These are phyloP conservation scores for Inonotus hispidus DNA, from an alignment of 1,284 basidiomycete species.

Conservation along the genomic window DNA sequence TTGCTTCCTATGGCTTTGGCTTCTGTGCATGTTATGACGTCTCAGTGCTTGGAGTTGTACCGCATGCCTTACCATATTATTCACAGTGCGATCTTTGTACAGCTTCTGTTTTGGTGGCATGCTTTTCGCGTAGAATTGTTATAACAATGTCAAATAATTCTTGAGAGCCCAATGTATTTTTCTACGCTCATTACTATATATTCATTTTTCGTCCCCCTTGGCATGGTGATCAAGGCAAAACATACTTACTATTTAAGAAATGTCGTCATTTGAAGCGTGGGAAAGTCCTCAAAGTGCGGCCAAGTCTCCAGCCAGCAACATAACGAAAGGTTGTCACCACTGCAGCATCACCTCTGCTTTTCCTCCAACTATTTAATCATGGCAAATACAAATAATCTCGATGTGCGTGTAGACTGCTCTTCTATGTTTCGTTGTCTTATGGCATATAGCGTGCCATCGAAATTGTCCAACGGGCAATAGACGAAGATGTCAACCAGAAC, in stretches of 20 bases:
- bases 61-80: not conserved
- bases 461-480: slow-evolving; percentile 92
- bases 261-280: slow-evolving; percentile 1
- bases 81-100: not conserved
- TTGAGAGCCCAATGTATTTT: slow-evolving; percentile 12
- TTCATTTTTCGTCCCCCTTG: not conserved
- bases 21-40: not conserved
- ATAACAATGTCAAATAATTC: slow-evolving; percentile 9
- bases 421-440: not conserved
- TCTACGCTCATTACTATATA: not conserved
- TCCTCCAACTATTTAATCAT: slow-evolving; percentile 1
- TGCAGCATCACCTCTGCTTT: not conserved
- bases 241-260: too few relatives aligned
- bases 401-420: slow-evolving; percentile 13
- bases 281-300: not conserved
- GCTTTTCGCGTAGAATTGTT: slow-evolving; percentile 7
- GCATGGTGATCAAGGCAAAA: too few relatives aligned
- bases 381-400: slow-evolving; percentile 21
- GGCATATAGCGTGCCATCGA: slow-evolving; percentile 81
- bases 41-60: not conserved
- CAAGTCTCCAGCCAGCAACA: not conserved
- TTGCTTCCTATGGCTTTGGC: not conserved
- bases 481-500: slow-evolving; percentile 91
- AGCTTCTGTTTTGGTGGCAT: slow-evolving; percentile 9
- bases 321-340: not conserved